These are phyloP conservation scores for Perilla frutescens DNA, from an alignment of 257 asterid genomes.

Conservation along the genomic window DNA sequence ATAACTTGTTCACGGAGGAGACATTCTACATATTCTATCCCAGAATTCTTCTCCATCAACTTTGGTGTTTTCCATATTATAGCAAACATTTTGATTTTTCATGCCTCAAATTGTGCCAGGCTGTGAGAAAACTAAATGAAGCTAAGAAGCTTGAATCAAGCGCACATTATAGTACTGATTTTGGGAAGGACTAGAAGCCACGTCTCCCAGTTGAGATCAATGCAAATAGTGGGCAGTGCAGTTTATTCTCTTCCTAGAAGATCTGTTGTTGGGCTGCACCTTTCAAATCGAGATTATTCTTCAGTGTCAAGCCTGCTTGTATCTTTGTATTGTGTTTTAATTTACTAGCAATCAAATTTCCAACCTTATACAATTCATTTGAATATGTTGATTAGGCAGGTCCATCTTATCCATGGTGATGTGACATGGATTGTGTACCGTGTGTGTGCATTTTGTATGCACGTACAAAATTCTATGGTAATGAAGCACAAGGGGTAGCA, in stretches of 20 bases:
- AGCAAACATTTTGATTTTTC: neutral
- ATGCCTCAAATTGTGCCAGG: constrained; percentile 48
- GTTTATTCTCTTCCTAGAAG: neutral
- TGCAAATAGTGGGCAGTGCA: neutral
- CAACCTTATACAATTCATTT: neutral
- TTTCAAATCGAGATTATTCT: neutral
- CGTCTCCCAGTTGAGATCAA: neutral
- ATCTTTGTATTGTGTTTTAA: constrained; percentile 27
- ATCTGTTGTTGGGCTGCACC: neutral
- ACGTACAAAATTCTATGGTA: neutral
- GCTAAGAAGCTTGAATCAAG: constrained; percentile 96
- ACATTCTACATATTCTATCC: neutral
- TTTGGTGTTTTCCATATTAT: neutral
- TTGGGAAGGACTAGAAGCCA: constrained; percentile 70
- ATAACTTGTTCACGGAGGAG: neutral
- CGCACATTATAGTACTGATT: constrained; percentile 86
- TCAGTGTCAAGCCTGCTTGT: constrained; percentile 12
- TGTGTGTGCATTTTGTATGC: constrained; percentile 21
- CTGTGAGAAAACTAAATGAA: constrained; percentile 88
- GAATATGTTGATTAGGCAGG: neutral
- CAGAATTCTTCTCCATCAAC: neutral
- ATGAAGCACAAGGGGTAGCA: neutral
- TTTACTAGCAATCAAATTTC: neutral
- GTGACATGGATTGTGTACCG: neutral
- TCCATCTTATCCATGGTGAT: neutral